Percentiles rank a stretch among this genome's conserved stretches.
phyloP scores from a whole-genome alignment of 306 rosid genomes.

The Ormosia emarginata region DNA sequence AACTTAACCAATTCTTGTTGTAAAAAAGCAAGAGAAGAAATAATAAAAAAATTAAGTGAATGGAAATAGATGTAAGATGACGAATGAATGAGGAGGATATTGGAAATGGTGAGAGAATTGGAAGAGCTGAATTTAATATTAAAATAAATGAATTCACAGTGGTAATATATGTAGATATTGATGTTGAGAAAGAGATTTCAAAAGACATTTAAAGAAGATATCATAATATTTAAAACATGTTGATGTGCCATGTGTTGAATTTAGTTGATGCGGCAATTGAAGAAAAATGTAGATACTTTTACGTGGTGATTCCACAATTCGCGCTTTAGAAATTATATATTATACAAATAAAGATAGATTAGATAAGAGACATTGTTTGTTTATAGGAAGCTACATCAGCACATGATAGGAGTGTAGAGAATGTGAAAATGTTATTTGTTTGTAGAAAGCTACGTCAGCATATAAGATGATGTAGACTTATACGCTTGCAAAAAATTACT shows the following conservation, averaged over 20 bases:
- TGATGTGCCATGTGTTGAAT: not conserved
- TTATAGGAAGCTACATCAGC: too few species aligned
- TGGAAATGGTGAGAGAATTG: not conserved
- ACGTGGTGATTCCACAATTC: not conserved
- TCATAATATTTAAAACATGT: not conserved
- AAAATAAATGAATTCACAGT: not conserved
- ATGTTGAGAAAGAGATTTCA: not conserved
- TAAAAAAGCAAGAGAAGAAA: not conserved
- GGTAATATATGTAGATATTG: not conserved
- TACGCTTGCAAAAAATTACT: too few species aligned
- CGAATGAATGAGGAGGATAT: not conserved
- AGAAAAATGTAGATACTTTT: not conserved
- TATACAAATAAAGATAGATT: not conserved
- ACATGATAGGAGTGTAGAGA: too few species aligned
- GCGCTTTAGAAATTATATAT: not conserved
- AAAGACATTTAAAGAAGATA: not conserved
- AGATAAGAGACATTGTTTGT: too few species aligned
- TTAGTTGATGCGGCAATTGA: not conserved
- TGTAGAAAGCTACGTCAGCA: too few species aligned
- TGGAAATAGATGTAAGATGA: not conserved
- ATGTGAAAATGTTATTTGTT: too few species aligned
- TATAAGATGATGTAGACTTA: too few species aligned
- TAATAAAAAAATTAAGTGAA: not conserved
- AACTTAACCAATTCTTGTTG: not conserved
- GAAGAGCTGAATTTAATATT: not conserved